Evolutionary conservation across 2,329 filamentous ascomycete species (phyloP).

Genomic region (Beauveria asiatica): DNA sequence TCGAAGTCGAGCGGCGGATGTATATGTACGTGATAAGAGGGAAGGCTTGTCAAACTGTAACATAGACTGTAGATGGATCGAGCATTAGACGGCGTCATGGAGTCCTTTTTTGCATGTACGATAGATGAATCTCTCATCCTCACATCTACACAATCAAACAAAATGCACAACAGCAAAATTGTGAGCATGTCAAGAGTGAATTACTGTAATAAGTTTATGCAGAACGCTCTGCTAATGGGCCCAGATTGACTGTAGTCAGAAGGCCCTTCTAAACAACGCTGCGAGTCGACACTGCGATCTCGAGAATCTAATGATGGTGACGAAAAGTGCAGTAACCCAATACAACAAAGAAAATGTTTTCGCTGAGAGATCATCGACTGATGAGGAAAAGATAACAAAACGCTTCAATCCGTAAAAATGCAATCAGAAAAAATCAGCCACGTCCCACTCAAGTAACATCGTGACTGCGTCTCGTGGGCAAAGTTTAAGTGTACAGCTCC

Average conservation of each 20-base stretch:
- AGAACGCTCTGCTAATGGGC: constrained; percentile 4
- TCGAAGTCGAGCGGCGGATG: not conserved
- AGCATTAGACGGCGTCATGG: constrained; percentile 16
- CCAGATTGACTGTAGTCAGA: not conserved
- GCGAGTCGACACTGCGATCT: not conserved
- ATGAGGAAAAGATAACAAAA: constrained; percentile 6
- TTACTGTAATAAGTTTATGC: not conserved
- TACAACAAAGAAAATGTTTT: constrained; percentile 1
- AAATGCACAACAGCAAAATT: not conserved
- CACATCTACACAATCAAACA: constrained; percentile 2
- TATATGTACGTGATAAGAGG: constrained; percentile 4
- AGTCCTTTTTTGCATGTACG: constrained; percentile 11
- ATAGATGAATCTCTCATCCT: constrained; percentile 7
- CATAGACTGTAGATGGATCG: constrained; percentile 28
- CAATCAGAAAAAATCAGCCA: not conserved
- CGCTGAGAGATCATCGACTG: not conserved
- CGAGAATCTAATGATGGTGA: constrained; percentile 4
- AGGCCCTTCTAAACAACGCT: not conserved
- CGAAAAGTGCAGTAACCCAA: not conserved
- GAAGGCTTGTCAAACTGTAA: constrained; percentile 25
- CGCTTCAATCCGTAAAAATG: constrained; percentile 9
- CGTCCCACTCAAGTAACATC: not conserved
- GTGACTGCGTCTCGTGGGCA: not conserved
- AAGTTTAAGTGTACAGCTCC: constrained; percentile 4
- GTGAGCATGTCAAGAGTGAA: not conserved